These are phyloP conservation scores for Phytophthora podocarpi DNA, from an alignment of 352 stramenopile genomes.

Conservation along the genomic window DNA sequence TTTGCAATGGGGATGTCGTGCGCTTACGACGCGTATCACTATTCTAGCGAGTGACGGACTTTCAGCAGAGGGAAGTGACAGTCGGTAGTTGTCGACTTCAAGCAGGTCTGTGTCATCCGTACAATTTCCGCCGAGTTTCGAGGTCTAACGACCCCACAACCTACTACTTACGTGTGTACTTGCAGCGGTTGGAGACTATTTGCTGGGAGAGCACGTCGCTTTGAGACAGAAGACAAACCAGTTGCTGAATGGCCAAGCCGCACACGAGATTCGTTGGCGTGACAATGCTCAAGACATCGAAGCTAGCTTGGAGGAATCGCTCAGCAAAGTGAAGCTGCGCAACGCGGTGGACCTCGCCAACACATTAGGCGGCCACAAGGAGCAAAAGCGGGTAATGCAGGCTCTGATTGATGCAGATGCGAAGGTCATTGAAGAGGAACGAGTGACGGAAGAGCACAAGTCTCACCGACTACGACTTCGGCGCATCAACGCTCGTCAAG, in stretches of 20 bases:
- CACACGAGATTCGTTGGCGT: slow-evolving; percentile 18
- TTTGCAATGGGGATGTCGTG: too few relatives aligned
- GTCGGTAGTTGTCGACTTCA: slow-evolving; percentile 45
- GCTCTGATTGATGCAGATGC: slow-evolving; percentile 70
- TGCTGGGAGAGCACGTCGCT: slow-evolving; percentile 40
- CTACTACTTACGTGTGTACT: too few relatives aligned
- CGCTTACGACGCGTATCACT: too few relatives aligned
- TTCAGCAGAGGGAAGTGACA: slow-evolving; percentile 43
- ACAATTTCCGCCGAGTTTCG: too few relatives aligned
- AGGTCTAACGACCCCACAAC: neutral
- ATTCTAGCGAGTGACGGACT: slow-evolving; percentile 47
- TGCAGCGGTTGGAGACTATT: slow-evolving; percentile 45
- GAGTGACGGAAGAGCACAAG: slow-evolving; percentile 58
- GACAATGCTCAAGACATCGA: slow-evolving; percentile 29
- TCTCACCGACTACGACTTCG: slow-evolving; percentile 61
- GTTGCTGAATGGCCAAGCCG: slow-evolving; percentile 25
- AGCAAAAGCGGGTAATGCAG: slow-evolving; percentile 72
- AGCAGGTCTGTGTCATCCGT: slow-evolving; percentile 36
- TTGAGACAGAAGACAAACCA: slow-evolving; percentile 42
- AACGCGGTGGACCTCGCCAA: slow-evolving; percentile 76
- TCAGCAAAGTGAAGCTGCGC: slow-evolving; percentile 70
- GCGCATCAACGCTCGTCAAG: slow-evolving; percentile 44
- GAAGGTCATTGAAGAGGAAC: slow-evolving; percentile 72
- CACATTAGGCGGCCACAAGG: slow-evolving; percentile 49
- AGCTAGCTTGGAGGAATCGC: slow-evolving; percentile 55